Percentiles rank a stretch among this genome's conserved stretches.
phyloP scores from a whole-genome alignment of 1,284 basidiomycete species.

The Ustilago bromivora region DNA sequence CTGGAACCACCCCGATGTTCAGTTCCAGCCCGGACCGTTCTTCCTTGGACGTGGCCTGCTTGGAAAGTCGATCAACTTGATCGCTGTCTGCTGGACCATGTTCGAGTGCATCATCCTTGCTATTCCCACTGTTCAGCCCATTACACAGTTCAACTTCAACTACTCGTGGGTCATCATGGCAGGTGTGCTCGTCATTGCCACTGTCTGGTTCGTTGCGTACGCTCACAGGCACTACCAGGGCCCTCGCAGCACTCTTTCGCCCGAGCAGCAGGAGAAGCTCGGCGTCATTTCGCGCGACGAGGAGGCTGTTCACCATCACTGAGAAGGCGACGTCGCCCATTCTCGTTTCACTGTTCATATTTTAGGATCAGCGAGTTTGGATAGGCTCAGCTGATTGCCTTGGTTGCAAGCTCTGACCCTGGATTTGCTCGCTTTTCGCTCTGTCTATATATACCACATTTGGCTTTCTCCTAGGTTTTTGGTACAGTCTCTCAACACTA shows the following conservation, averaged over 20 bases:
- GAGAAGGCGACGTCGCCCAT: not conserved
- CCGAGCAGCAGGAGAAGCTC: conserved; percentile 59
- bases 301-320: conserved; percentile 38
- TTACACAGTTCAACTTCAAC: conserved; percentile 54
- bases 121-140: conserved; percentile 57
- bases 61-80: conserved; percentile 77
- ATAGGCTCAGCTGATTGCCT: too few relatives aligned
- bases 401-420: too few relatives aligned
- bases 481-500: conserved; percentile 4
- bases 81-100: conserved; percentile 75
- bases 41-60: conserved; percentile 81
- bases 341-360: not conserved
- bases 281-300: conserved; percentile 56
- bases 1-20: conserved; percentile 82
- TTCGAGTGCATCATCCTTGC: conserved; percentile 68
- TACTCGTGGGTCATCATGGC: conserved; percentile 69
- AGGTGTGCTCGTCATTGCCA: conserved; percentile 70
- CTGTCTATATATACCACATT: conserved; percentile 25
- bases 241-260: conserved; percentile 65
- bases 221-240: conserved; percentile 72
- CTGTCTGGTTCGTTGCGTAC: conserved; percentile 71
- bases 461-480: not conserved
- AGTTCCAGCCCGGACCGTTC: conserved; percentile 88
- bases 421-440: conserved; percentile 5
- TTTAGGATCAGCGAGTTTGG: not conserved